Base-by-base conservation (phyloP, 2,329 filamentous ascomycete species). In the Colletotrichum echinochloae region DNA sequence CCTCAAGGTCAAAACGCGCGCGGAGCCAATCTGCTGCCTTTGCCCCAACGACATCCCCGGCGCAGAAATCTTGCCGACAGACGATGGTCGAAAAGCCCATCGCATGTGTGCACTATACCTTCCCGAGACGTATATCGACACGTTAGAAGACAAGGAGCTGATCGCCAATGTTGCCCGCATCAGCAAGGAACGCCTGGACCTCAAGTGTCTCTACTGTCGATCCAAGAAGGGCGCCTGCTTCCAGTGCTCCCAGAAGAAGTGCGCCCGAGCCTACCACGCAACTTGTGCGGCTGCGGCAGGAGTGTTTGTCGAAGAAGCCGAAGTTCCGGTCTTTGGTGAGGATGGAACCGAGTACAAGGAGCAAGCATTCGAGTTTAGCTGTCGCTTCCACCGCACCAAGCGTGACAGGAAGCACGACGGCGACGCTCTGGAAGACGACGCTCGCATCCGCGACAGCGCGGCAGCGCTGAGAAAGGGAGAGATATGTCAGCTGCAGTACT, bases 141-240 rank as follows among this genome's bases (percentile, higher is more conserved):
- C 85, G 2, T 87, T 91, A 14, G 89, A 92, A 72, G 92, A 88
- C 37, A 84, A 87, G 59, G 94, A 97, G 72, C 87, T 90, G 12
- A 88, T 98, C 30, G 92, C 88, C 74, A 95, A 97, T 74, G 88
- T 94, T 60, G 87, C 89, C n/a, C 89, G 89, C 71, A 94, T 98
- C 74, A 91, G 93, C 78, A 95, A 96, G 79, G 94, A 93, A 66
- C 92, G 95, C 26, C 84, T 97, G 74, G 94, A 97, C 33, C 90
- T 98, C 74, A 97, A 97, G 81, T 99, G 96, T 80, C 90, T 97
- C 72, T 97, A 94, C 82, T 99, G 96, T 78, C 93, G 95, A 41
- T 97, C 94, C 39, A 97, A 96, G 80, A 93, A 92, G 67, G 96
- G 96, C n/a, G 94, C 94, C 20, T 98, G 95, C 82, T 97, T 99